phyloP scores from a whole-genome alignment of 1,284 basidiomycete genomes.

The Moesziomyces sp. region DNA sequence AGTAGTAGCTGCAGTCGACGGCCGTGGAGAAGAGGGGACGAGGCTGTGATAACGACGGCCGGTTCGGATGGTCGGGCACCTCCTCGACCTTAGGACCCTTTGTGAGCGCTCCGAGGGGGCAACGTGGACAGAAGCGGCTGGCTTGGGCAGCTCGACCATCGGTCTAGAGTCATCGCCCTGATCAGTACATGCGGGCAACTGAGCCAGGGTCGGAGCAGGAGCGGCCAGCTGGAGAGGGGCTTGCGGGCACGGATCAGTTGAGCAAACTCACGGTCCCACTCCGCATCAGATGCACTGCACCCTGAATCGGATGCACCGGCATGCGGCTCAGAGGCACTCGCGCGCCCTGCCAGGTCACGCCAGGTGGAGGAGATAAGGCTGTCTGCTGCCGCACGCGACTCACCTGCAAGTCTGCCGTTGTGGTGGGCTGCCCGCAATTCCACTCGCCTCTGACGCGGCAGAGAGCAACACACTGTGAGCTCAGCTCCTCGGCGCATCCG shows the following conservation, averaged over 20 bases:
- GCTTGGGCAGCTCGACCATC: neutral
- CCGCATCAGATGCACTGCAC: constrained; percentile 5
- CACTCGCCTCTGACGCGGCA: neutral
- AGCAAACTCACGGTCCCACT: neutral
- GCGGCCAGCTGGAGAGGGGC: neutral
- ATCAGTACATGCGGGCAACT: neutral
- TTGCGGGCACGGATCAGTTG: constrained; percentile 8
- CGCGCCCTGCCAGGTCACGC: neutral
- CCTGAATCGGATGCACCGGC: constrained; percentile 7
- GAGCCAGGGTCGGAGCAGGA: neutral
- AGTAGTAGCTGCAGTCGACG: neutral
- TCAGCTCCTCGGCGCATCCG: constrained; percentile 1
- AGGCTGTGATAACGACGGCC: neutral
- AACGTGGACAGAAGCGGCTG: too few species aligned
- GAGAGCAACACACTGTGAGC: neutral
- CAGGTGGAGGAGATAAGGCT: neutral
- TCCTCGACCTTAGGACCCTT: neutral
- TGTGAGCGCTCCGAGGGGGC: too few species aligned
- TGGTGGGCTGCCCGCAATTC: neutral
- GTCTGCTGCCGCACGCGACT: neutral
- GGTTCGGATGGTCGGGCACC: neutral
- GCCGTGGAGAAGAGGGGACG: neutral
- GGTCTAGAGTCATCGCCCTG: neutral
- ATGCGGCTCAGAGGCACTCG: neutral
- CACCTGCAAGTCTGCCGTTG: neutral